Evolutionary conservation across 257 asterid genomes (phyloP), one percentile per base, ranked within the genome.

Genomic region (Paraleonurus japonicus): DNA sequence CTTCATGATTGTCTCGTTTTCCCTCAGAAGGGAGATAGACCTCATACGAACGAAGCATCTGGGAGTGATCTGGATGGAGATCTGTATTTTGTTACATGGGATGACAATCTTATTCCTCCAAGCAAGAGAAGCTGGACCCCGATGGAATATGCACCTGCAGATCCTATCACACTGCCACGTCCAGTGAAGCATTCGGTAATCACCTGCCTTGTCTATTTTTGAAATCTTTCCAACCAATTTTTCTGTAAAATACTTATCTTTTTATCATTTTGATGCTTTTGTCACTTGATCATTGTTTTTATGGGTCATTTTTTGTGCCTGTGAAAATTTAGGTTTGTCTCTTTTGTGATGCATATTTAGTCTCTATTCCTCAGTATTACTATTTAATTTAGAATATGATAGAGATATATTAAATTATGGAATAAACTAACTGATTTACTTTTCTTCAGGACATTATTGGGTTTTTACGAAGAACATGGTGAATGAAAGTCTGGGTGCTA

Each of bases 31-130:
- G 99, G 99, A 57, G 93, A 87, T 43, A 83, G 97, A 65, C 97
- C 99, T 2, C 99, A 95, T 76, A 45, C 98, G 26, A 77, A 92
- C 78, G 98, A 95, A 83, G 98, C 97, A 28, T 92, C 99, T 7
- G 99, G 98, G 37, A 95, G 98, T 84, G 99, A 95, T 83, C 78
- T 95, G 9, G 98, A 95, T 67, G 97, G 99, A 15, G 99, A 95
- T 81, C 84, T 88, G 32, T 92, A 95, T 72, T 92, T 92, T 62
- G 99, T 92, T 37, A 82, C 96, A n/a, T 95, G 98, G 98, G 99
- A 95, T 77, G 86, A 81, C 37, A 87, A 80, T 79, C 96, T 95
- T 69, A 82, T 92, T 53, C 98, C 98, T 61, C 99, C 99, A 35
- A 84, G 92, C 78, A 86, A 82, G 79, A 69, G 68, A 69, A 95